Conservation (phyloP, 2,329 filamentous ascomycete species). For the Cryphonectria naterciae region DNA sequence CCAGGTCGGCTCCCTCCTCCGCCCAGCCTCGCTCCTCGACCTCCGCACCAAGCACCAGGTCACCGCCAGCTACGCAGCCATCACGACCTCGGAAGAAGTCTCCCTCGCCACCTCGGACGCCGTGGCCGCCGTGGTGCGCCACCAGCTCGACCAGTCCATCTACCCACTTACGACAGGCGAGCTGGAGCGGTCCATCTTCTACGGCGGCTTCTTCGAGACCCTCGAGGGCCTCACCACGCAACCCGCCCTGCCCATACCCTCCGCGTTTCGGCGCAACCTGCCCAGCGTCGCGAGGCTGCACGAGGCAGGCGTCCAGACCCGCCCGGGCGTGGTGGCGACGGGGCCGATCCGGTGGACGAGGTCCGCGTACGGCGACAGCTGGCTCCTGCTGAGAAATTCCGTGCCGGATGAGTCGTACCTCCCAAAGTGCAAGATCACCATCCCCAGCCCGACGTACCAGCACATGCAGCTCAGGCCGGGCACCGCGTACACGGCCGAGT, state of each 20-base stretch:
- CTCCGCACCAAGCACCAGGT: slow-evolving; percentile 14
- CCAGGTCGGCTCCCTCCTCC: slow-evolving; percentile 24
- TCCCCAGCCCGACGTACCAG: slow-evolving; percentile 18
- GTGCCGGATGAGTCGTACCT: not conserved
- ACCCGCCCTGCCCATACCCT: slow-evolving; percentile 14
- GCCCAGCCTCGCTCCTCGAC: slow-evolving; percentile 15
- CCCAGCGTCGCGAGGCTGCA: slow-evolving; percentile 11
- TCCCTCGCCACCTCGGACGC: slow-evolving; percentile 4
- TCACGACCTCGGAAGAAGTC: slow-evolving; percentile 1
- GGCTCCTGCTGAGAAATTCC: not conserved
- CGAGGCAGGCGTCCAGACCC: slow-evolving; percentile 9
- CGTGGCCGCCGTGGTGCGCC: slow-evolving; percentile 11
- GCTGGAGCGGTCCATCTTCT: slow-evolving; percentile 22
- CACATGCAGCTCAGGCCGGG: slow-evolving; percentile 18
- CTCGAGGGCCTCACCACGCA: slow-evolving; percentile 16
- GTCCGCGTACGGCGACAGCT: slow-evolving; percentile 16
- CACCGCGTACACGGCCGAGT: slow-evolving; percentile 13
- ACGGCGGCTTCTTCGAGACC: slow-evolving; percentile 22
- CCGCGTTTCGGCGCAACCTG: slow-evolving; percentile 18
- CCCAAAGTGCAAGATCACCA: slow-evolving; percentile 18
- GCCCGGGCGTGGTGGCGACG: slow-evolving; percentile 15
- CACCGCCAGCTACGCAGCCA: slow-evolving; percentile 6
- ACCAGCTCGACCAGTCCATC: slow-evolving; percentile 10
- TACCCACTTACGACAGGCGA: slow-evolving; percentile 22
- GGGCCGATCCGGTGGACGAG: slow-evolving; percentile 14